Evolutionary conservation across 1,284 basidiomycete genomes (phyloP).

Genomic region (Cryptococcus sp.): DNA sequence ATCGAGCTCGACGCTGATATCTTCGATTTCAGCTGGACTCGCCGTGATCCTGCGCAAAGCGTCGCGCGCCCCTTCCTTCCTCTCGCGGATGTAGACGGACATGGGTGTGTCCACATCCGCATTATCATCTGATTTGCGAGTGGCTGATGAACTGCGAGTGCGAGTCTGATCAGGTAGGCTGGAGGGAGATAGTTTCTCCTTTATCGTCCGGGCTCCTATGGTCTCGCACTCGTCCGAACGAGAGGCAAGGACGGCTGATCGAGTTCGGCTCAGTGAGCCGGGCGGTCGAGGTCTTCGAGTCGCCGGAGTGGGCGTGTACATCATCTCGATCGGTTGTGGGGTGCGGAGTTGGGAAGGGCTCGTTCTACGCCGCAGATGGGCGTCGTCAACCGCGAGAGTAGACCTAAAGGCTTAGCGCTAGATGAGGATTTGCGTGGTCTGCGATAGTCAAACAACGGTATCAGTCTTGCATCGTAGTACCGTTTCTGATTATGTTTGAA

Average conservation of each 20-base stretch:
- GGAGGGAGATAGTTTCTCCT: background rate
- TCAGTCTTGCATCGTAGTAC: too few relatives aligned
- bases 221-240: background rate
- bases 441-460: too few relatives aligned
- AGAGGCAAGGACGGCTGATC: background rate
- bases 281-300: conserved; percentile 34
- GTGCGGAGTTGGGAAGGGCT: too few relatives aligned
- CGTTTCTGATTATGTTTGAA: too few relatives aligned
- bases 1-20: conserved; percentile 25
- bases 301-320: conserved; percentile 35
- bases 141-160: background rate
- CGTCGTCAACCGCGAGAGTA: too few relatives aligned
- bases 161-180: background rate
- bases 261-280: conserved; percentile 11
- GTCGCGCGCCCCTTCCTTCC: conserved; percentile 5
- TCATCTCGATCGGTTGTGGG: conserved; percentile 14
- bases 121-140: conserved; percentile 1
- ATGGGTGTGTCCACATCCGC: conserved; percentile 10
- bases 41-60: conserved; percentile 12
- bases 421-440: too few relatives aligned
- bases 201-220: background rate
- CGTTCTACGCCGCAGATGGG: too few relatives aligned
- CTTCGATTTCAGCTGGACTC: conserved; percentile 17
- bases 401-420: too few relatives aligned
- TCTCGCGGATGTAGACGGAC: conserved; percentile 6